Percentiles rank a stretch among this genome's conserved stretches.
Conservation (phyloP, 495 filamentous ascomycete species). For the Penicillium maclennaniae region DNA sequence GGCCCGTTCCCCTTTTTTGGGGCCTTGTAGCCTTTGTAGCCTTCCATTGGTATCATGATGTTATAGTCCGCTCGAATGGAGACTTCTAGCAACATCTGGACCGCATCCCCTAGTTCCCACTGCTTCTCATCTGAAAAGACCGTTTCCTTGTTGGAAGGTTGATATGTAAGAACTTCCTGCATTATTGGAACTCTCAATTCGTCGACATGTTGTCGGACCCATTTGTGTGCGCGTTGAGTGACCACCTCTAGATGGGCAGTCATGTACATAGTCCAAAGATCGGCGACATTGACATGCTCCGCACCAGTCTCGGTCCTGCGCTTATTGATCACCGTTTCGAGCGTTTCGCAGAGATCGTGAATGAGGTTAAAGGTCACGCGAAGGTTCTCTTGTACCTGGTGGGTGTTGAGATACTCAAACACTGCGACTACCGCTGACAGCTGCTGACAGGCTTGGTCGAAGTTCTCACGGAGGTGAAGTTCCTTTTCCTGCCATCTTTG, state of each 20-base stretch:
- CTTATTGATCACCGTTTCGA: constrained; percentile 22
- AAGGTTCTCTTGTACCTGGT: constrained; percentile 16
- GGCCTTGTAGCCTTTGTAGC: constrained; percentile 16
- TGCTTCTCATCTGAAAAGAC: constrained; percentile 6
- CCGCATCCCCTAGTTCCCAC: constrained; percentile 4
- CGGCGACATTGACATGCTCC: constrained; percentile 12
- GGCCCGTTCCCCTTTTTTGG: background rate
- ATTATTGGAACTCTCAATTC: constrained; percentile 18
- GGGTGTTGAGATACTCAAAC: constrained; percentile 29
- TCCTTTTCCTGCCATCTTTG: constrained; percentile 30
- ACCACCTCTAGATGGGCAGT: constrained; percentile 21
- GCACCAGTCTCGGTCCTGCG: background rate
- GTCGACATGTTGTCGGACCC: constrained; percentile 23
- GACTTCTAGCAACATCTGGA: constrained; percentile 1
- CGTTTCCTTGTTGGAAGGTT: background rate
- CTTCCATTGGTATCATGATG: constrained; percentile 25
- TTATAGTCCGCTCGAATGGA: constrained; percentile 16
- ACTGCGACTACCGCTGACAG: constrained; percentile 22
- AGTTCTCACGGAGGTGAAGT: constrained; percentile 23
- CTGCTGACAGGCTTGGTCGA: constrained; percentile 4
- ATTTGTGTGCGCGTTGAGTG: constrained; percentile 27
- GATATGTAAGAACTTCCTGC: constrained; percentile 1
- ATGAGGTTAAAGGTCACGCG: constrained; percentile 31
- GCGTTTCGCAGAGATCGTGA: constrained; percentile 17
- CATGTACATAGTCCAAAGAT: constrained; percentile 30